Conservation (phyloP, 176 grass and related monocot species). For the maize (Zea mays) region Zm-B73-REFERENCE-NAM-5.0 NC_050099.1:1361501-1362000, state of each 20-base stretch:
- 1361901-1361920: neutral
- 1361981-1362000: neutral
- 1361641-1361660: neutral
- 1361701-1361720: neutral
- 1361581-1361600: neutral
- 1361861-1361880: neutral
- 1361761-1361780: neutral
- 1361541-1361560: neutral
- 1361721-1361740: neutral
- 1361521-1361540: neutral
- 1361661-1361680: neutral
- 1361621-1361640: neutral
- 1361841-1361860: neutral
- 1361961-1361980: neutral
- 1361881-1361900: neutral
- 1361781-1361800: neutral
- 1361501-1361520: conserved; percentile 15
- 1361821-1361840: neutral
- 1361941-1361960: neutral
- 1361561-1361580: neutral
- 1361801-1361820: neutral
- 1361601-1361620: neutral
- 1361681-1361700: neutral
- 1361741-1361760: neutral
- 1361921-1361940: neutral